Evolutionary conservation across 108 stramenopile genomes (phyloP), one percentile per base, ranked within the genome.

Genomic region (Cyclotella cryptica): DNA sequence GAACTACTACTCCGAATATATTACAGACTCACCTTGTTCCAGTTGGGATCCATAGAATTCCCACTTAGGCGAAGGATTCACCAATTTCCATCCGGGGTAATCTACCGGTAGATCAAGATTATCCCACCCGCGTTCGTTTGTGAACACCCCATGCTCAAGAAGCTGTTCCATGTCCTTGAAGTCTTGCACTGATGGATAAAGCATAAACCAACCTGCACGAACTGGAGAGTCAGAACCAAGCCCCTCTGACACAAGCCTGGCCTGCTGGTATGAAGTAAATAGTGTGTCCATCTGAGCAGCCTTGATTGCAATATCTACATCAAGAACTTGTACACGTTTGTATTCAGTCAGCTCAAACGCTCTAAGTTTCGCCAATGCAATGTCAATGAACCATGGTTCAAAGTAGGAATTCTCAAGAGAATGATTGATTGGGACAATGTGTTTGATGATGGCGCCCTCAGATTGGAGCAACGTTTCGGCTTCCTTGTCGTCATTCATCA

Each of bases 291-390:
- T 35, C 18, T 62, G 9, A 2, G n/a, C 35, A 24, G 1, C 22
- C 2, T 1, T 66, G 22, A 66, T 21, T 3, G 67, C 49, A 35
- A 18, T 40, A 69, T 69, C 67, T 28, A 53, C 67, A 30, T 69
- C 67, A 53, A 69, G 1, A 15, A 53, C 18, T 49, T 69, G 67
- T 13, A 69, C 67, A 35, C 67, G 67, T 21, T 52, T 27, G 42
- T 69, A 69, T n/a, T 69, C 51, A 40, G 35, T 69, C 19, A 69
- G 40, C 35, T 69, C 67, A 69, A 69, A 69, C 15, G 67, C 67
- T 30, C 67, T 43, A 18, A 69, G 52, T 39, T 69, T 69, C 15
- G 67, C 13, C 10, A 53, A 54, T 21, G 67, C 67, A 19, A 69
- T 69, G 21, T 69, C 67, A 24, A 53, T 49, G 30, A 69, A 69